phyloP scores from a whole-genome alignment of 1,139 yeast genomes.

The Saccharomyces hybrid region DNA sequence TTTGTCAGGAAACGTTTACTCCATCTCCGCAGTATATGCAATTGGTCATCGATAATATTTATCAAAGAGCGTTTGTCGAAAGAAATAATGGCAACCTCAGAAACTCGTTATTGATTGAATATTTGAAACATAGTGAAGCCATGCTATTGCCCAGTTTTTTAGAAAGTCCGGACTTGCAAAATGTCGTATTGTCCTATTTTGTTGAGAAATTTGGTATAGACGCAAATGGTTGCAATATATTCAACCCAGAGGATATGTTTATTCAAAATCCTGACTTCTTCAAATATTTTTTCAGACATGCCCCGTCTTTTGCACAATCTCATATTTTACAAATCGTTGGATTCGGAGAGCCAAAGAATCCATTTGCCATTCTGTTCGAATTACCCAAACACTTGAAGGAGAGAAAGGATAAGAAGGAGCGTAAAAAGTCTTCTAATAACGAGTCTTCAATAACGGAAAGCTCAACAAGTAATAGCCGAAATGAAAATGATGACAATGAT shows the following conservation, averaged over 20 bases:
- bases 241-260: slow-evolving; percentile 42
- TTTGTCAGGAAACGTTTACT: slow-evolving; percentile 73
- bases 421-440: slow-evolving; percentile 40
- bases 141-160: slow-evolving; percentile 39
- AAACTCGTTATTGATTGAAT: slow-evolving; percentile 30
- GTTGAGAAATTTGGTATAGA: slow-evolving; percentile 59
- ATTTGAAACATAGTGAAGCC: slow-evolving; percentile 33
- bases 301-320: slow-evolving; percentile 66
- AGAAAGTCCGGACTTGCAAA: slow-evolving; percentile 47
- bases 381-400: slow-evolving; percentile 66
- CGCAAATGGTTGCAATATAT: slow-evolving; percentile 58
- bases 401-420: slow-evolving; percentile 63
- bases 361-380: slow-evolving; percentile 65
- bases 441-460: neutral
- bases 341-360: slow-evolving; percentile 66
- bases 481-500: slow-evolving; percentile 7
- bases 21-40: slow-evolving; percentile 72
- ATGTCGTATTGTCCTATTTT: slow-evolving; percentile 59
- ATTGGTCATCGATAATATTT: slow-evolving; percentile 70
- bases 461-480: neutral
- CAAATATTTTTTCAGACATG: slow-evolving; percentile 69
- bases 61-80: slow-evolving; percentile 53
- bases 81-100: slow-evolving; percentile 28
- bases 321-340: slow-evolving; percentile 69
- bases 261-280: slow-evolving; percentile 45